Percentiles rank a stretch among this genome's conserved stretches.
Evolutionary conservation across 768 basidiomycete genomes (phyloP).

Genomic region (Calocybe cyanea): DNA sequence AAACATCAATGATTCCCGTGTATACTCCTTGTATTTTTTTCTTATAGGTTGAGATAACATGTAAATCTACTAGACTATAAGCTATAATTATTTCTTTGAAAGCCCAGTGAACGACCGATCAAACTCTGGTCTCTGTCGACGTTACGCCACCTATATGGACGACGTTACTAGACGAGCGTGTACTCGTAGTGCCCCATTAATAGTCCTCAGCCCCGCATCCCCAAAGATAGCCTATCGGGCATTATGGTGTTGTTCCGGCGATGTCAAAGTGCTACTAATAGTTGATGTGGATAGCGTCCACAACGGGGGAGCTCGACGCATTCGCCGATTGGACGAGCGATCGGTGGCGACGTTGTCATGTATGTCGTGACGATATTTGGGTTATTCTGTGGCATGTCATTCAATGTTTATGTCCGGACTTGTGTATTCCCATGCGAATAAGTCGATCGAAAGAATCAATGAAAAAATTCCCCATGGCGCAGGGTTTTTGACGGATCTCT

Average conservation of each 20-base stretch:
- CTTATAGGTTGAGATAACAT: slow-evolving; percentile 30
- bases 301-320: background rate
- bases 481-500: no score
- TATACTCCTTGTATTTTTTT: slow-evolving; percentile 30
- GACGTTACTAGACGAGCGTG: background rate
- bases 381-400: no score
- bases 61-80: slow-evolving; percentile 34
- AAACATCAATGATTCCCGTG: slow-evolving; percentile 8
- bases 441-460: no score
- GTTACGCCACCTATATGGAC: background rate
- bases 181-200: background rate
- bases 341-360: background rate
- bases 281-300: background rate
- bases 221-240: background rate
- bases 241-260: no score
- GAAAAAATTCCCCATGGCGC: no score
- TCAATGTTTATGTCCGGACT: no score
- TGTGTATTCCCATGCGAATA: no score
- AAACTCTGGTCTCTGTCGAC: background rate
- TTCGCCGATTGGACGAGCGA: background rate
- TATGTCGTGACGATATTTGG: no score
- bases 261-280: no score
- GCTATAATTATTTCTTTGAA: slow-evolving; percentile 24
- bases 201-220: background rate
- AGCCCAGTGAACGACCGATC: background rate